Base-by-base conservation (phyloP, 169 alveolate species). In the Besnoitia besnoiti region DNA sequence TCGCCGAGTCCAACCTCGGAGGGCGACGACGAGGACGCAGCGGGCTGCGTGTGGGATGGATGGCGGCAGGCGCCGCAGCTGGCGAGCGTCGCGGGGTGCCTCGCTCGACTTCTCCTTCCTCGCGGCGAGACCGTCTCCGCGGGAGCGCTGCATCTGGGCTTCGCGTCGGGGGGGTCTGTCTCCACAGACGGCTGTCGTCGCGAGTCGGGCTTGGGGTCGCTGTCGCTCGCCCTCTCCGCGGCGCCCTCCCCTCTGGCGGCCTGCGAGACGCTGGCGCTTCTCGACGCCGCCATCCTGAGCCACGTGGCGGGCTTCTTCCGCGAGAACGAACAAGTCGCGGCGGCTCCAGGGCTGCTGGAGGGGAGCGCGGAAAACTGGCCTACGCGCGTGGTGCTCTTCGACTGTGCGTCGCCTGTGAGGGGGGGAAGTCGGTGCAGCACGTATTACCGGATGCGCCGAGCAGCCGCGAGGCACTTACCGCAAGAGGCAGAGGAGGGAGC, bases 51-150 rank as follows among this genome's bases (percentile, higher is more conserved):
- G 12, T 77, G 87, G 87, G 87, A 77, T 42, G 87, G 87, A 21
- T 77, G 87, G 87, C 87, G 55, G 50, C 44, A 77, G 61, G 87
- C 50, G n/a, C 59, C 87, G 30, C 87, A 44, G 87, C 87, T 77
- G 33, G 40, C 87, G n/a, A 21, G 87, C 5, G 87, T 77, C 14
- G 87, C 61, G 59, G 24, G 47, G 33, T 35, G 35, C 19, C 35
- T 77, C 30, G 21, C 40, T 0, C 61, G 14, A 10, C 61, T 40
- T 24, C 87, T 77, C 14, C 87, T 77, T 37, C 59, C 80, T 19
- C 24, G 44, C 80, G 7, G 3, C 30, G 67, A 5, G 67, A 55
- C 67, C n/a, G n/a, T n/a, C n/a, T n/a, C n/a, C n/a, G n/a, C n/a
- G n/a, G n/a, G 67, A 55, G 67, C 1, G 27, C 67, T 16, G 67